phyloP scores from a whole-genome alignment of 1,284 basidiomycete species.

The Apiotrichum sp. region DNA sequence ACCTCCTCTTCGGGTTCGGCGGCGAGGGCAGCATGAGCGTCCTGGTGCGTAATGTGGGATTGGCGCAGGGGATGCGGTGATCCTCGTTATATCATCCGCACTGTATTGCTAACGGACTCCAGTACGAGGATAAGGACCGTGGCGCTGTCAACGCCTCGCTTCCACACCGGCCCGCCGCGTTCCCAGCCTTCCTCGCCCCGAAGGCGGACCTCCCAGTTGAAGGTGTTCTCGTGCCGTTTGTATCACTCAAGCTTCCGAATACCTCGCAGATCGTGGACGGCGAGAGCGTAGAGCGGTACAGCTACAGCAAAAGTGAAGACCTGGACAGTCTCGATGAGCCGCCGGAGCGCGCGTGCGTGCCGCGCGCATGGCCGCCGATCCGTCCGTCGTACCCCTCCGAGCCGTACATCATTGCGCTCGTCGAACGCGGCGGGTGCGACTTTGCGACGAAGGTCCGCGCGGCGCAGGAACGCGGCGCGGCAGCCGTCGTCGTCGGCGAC shows the following conservation, averaged over 20 bases:
- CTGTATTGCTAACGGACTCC: neutral
- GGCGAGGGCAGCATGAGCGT: neutral
- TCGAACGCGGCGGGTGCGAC: conserved; percentile 77
- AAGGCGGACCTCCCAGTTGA: conserved; percentile 27
- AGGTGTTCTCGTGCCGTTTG: conserved; percentile 33
- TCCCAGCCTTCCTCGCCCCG: conserved; percentile 31
- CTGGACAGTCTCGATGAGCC: neutral
- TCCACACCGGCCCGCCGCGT: conserved; percentile 44
- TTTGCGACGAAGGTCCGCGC: conserved; percentile 80
- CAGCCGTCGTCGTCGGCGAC: conserved; percentile 82
- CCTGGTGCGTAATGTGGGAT: neutral
- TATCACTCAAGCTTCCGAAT: conserved; percentile 9
- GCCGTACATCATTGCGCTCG: conserved; percentile 60
- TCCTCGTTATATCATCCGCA: too few species aligned
- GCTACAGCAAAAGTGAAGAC: too few species aligned
- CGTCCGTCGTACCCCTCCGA: conserved; percentile 14
- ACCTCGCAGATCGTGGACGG: neutral
- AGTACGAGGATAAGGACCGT: neutral
- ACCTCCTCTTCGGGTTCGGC: neutral
- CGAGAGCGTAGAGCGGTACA: too few species aligned
- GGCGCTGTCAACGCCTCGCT: conserved; percentile 30
- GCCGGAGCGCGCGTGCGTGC: conserved; percentile 23
- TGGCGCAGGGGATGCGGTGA: too few species aligned
- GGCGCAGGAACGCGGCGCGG: conserved; percentile 75
- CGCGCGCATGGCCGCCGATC: conserved; percentile 23